phyloP scores from a whole-genome alignment of 2,329 filamentous ascomycete genomes.

The Coniochaeta hoffmannii region DNA sequence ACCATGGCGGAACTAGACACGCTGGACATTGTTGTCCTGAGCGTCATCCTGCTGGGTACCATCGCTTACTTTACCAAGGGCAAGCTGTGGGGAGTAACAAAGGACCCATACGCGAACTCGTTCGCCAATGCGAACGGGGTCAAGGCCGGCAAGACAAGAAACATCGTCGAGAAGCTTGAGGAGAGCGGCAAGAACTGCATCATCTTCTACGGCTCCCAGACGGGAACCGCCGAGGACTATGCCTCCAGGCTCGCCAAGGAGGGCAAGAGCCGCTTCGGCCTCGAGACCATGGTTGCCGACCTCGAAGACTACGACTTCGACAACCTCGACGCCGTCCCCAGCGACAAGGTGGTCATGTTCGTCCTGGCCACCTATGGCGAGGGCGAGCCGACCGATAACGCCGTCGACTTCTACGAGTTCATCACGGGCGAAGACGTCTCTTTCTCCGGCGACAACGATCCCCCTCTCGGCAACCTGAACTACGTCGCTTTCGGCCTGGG shows the following conservation, averaged over 20 bases:
- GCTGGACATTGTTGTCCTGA: conserved; percentile 87
- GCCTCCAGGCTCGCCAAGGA: conserved; percentile 95
- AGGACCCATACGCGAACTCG: conserved; percentile 79
- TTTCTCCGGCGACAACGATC: conserved; percentile 70
- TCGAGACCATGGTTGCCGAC: conserved; percentile 98
- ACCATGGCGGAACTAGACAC: conserved; percentile 99
- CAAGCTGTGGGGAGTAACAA: conserved; percentile 80
- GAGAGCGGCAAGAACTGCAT: conserved; percentile 95
- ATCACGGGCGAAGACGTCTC: conserved; percentile 71
- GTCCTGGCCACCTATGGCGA: conserved; percentile 96
- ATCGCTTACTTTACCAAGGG: conserved; percentile 97
- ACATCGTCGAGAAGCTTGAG: conserved; percentile 93
- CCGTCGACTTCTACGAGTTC: conserved; percentile 98
- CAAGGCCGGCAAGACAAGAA: conserved; percentile 78
- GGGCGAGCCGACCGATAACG: conserved; percentile 97
- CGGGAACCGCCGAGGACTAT: conserved; percentile 96
- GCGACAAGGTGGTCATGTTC: conserved; percentile 90
- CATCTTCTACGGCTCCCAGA: conserved; percentile 97
- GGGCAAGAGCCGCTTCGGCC: conserved; percentile 88
- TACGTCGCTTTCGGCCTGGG: conserved; percentile 94
- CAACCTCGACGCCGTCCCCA: conserved; percentile 79
- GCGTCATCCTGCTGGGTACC: conserved; percentile 75
- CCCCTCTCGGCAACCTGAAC: conserved; percentile 74
- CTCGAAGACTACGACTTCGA: conserved; percentile 97
- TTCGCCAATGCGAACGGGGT: conserved; percentile 61